Evolutionary conservation across 768 basidiomycete genomes (phyloP).

Genomic region (Phylloporus rhodoxanthus): DNA sequence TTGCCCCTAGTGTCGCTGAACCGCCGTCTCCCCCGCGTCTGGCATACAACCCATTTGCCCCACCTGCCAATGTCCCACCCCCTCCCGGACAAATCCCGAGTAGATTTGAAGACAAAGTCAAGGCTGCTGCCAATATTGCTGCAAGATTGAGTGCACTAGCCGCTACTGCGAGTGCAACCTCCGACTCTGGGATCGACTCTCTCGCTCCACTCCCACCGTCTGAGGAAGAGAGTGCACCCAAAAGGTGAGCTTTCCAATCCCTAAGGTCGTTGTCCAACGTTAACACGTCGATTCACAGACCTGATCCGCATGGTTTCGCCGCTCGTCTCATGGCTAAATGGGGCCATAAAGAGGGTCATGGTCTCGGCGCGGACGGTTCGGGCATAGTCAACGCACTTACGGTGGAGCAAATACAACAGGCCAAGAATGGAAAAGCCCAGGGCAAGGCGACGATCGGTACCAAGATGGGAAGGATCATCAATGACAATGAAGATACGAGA

Average conservation of each 20-base stretch:
- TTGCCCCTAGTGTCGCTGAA: slow-evolving; percentile 17
- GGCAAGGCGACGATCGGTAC: slow-evolving; percentile 42
- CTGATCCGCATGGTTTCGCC: slow-evolving; percentile 72
- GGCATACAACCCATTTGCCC: slow-evolving; percentile 68
- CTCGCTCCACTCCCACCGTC: slow-evolving; percentile 25
- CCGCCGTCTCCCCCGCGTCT: slow-evolving; percentile 45
- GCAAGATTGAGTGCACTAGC: slow-evolving; percentile 62
- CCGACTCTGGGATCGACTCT: slow-evolving; percentile 21
- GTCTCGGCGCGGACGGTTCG: slow-evolving; percentile 74
- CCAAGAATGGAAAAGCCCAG: slow-evolving; percentile 35
- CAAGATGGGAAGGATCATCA: slow-evolving; percentile 85
- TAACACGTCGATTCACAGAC: slow-evolving; percentile 23
- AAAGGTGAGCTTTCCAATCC: slow-evolving; percentile 9
- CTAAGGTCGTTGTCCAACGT: neutral
- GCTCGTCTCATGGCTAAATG: slow-evolving; percentile 91
- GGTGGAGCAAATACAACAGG: slow-evolving; percentile 56
- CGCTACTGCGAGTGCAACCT: slow-evolving; percentile 20
- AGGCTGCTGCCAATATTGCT: slow-evolving; percentile 78
- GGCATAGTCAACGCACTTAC: slow-evolving; percentile 88
- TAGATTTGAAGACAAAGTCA: slow-evolving; percentile 60
- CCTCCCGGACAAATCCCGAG: slow-evolving; percentile 43
- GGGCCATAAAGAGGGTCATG: slow-evolving; percentile 93
- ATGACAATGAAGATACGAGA: slow-evolving; percentile 81
- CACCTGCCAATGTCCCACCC: slow-evolving; percentile 54
- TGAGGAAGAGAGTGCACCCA: slow-evolving; percentile 27